Conservation (phyloP, 805 yeast genomes). For the Ogataea pini region DNA sequence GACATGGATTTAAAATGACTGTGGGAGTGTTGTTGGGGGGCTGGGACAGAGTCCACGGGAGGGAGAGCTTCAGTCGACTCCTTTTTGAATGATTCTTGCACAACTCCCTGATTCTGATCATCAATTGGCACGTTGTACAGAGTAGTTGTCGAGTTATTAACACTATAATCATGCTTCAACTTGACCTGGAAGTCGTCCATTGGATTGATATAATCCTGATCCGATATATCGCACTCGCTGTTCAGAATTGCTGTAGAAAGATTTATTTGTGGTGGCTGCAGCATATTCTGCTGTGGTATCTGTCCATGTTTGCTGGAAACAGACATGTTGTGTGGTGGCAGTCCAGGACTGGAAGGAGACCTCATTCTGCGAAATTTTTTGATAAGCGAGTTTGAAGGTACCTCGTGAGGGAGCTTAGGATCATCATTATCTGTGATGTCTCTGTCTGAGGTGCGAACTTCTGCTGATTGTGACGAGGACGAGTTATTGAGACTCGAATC, state of each 20-base stretch:
- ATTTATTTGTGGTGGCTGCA: conserved; percentile 6
- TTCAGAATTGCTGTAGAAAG: conserved; percentile 8
- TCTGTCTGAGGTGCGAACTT: not conserved
- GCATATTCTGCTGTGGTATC: conserved; percentile 7
- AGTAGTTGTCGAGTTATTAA: conserved; percentile 32
- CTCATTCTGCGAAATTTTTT: conserved; percentile 37
- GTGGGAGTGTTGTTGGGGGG: conserved; percentile 4
- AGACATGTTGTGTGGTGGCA: conserved; percentile 2
- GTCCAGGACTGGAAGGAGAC: conserved; percentile 34
- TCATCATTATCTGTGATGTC: conserved; percentile 14
- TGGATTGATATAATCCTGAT: conserved; percentile 26
- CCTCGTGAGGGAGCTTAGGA: conserved; percentile 10
- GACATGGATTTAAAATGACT: conserved; percentile 15
- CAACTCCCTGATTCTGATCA: not conserved
- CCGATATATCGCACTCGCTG: conserved; percentile 31
- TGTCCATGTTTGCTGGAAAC: not conserved
- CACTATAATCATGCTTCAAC: conserved; percentile 34
- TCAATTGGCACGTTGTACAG: conserved; percentile 12
- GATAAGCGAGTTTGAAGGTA: conserved; percentile 29
- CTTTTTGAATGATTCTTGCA: conserved; percentile 1
- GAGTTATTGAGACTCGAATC: conserved; percentile 5
- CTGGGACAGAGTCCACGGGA: not conserved
- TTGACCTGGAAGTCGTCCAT: conserved; percentile 32
- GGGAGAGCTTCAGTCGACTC: not conserved
- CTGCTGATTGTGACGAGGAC: conserved; percentile 3